These are phyloP conservation scores for Ceratocystis huliohia DNA, from an alignment of 2,329 filamentous ascomycete genomes.

Conservation along the genomic window DNA sequence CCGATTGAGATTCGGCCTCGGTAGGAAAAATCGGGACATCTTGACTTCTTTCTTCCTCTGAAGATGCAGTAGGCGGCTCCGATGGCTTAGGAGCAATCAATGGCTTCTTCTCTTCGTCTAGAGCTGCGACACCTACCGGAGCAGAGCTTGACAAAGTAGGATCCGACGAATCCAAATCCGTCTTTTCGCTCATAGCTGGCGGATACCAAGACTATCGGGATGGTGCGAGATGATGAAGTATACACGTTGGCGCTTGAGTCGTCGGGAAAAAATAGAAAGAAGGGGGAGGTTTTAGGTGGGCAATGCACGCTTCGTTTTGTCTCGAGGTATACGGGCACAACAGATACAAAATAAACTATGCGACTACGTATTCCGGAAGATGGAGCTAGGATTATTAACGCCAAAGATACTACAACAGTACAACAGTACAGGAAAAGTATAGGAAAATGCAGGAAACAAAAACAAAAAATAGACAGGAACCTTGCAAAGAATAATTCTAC, in stretches of 20 bases:
- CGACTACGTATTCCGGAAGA: neutral
- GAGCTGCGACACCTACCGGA: neutral
- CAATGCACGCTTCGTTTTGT: neutral
- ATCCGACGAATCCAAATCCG: neutral
- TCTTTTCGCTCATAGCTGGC: constrained; percentile 4
- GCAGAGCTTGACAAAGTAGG: neutral
- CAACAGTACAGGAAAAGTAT: neutral
- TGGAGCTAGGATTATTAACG: neutral
- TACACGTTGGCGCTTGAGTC: neutral
- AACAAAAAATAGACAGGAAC: neutral
- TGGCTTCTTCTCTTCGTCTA: neutral
- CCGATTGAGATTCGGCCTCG: neutral
- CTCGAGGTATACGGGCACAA: neutral
- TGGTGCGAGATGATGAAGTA: neutral
- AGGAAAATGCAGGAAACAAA: neutral
- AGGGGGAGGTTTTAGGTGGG: neutral
- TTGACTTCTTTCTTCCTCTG: neutral
- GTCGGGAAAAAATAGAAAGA: neutral
- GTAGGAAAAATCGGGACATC: neutral
- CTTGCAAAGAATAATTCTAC: neutral
- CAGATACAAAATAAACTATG: neutral
- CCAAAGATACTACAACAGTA: neutral
- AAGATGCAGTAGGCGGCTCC: neutral
- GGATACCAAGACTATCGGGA: neutral
- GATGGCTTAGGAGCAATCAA: constrained; percentile 1